A percentile compares a stretch with the other conserved stretches of the same genome.
phyloP scores from a whole-genome alignment of 768 basidiomycete species.

The Rhodotorula taiwanensis region DNA sequence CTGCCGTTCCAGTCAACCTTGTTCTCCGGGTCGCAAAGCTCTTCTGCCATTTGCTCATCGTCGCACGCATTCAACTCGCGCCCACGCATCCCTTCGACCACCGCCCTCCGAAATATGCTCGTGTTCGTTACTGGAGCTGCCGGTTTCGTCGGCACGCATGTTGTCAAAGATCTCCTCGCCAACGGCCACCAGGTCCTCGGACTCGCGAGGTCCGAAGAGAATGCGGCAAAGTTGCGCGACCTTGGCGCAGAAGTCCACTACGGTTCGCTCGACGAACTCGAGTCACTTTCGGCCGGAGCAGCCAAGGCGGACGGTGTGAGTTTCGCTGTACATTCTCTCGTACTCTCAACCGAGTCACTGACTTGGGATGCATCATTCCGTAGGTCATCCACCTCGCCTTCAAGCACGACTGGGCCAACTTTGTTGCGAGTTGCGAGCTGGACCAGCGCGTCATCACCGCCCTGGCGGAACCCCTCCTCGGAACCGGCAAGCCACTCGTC shows the following conservation, averaged over 20 bases:
- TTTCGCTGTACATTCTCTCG: too few relatives aligned
- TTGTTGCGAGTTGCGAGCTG: not conserved
- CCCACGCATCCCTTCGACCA: not conserved
- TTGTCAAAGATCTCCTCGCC: conserved; percentile 5
- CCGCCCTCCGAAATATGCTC: conserved; percentile 24
- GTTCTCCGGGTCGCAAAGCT: too few relatives aligned
- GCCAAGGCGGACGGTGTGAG: conserved; percentile 17
- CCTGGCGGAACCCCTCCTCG: not conserved
- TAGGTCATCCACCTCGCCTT: conserved; percentile 21
- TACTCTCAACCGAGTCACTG: too few relatives aligned
- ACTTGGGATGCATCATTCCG: too few relatives aligned
- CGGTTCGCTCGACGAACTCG: conserved; percentile 38
- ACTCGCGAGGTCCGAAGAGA: conserved; percentile 22
- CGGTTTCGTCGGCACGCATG: conserved; percentile 25
- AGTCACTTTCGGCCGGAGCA: conserved; percentile 8
- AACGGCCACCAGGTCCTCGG: conserved; percentile 9
- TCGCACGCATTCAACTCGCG: not conserved
- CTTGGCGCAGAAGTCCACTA: conserved; percentile 9
- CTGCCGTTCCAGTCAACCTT: too few relatives aligned
- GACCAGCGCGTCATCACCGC: not conserved
- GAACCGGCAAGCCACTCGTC: conserved; percentile 9
- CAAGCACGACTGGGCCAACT: conserved; percentile 10
- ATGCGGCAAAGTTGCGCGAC: conserved; percentile 19
- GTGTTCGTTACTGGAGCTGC: conserved; percentile 41
- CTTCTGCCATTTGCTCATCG: too few relatives aligned